A percentile compares a stretch with the other conserved stretches of the same genome.
phyloP scores from a whole-genome alignment of 805 yeast species.

The Alloascoidea africana region DNA sequence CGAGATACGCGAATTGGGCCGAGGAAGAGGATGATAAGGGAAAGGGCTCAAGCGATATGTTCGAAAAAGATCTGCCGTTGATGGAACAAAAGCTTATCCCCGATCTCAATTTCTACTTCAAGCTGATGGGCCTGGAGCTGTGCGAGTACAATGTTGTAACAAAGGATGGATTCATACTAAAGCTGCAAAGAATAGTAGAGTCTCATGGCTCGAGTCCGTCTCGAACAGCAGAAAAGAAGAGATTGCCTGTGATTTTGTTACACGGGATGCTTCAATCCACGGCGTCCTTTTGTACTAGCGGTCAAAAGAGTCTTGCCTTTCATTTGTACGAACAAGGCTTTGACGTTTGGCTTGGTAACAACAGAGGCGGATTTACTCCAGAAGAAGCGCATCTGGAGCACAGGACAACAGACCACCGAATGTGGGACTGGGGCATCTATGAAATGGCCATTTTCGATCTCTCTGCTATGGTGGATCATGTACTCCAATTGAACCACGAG shows the following conservation, averaged over 20 bases:
- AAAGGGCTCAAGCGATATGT: too few relatives aligned
- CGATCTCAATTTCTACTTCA: slow-evolving; percentile 55
- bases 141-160: slow-evolving; percentile 50
- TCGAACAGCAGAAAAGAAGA: too few relatives aligned
- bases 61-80: slow-evolving; percentile 6
- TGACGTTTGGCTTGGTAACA: slow-evolving; percentile 89
- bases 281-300: slow-evolving; percentile 77
- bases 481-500: slow-evolving; percentile 25
- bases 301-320: slow-evolving; percentile 57
- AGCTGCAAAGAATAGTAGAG: slow-evolving; percentile 45
- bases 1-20: too few relatives aligned
- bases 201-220: too few relatives aligned
- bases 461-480: slow-evolving; percentile 53
- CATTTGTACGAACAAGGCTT: slow-evolving; percentile 41
- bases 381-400: slow-evolving; percentile 41
- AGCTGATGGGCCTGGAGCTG: slow-evolving; percentile 42
- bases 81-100: slow-evolving; percentile 25
- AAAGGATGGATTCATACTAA: slow-evolving; percentile 65
- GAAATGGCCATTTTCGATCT: slow-evolving; percentile 73
- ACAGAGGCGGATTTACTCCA: slow-evolving; percentile 75
- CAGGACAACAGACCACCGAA: slow-evolving; percentile 26
- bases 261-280: slow-evolving; percentile 86
- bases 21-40: too few relatives aligned
- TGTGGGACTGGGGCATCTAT: slow-evolving; percentile 93
- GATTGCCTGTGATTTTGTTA: slow-evolving; percentile 52